Conservation (phyloP, 108 stramenopile genomes). For the Skeletonema grethae region DNA sequence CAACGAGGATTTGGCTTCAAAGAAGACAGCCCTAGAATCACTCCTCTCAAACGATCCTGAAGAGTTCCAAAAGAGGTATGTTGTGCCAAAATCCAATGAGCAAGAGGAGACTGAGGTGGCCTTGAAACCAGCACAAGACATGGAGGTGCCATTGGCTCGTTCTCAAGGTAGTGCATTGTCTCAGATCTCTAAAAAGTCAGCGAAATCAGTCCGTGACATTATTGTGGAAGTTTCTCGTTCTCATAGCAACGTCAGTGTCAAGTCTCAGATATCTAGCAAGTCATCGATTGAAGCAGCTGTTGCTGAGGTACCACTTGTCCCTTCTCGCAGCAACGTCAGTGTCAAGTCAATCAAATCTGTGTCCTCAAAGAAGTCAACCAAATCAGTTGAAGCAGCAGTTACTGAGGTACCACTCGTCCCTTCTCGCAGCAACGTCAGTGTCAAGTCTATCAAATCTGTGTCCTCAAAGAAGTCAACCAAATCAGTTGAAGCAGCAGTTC, state of each 20-base stretch:
- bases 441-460: background rate
- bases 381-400: background rate
- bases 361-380: background rate
- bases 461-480: background rate
- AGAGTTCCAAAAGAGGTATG: background rate
- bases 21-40: slow-evolving; percentile 20
- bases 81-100: too few species aligned
- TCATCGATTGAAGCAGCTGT: background rate
- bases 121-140: background rate
- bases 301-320: background rate
- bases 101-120: too few species aligned
- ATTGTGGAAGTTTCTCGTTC: background rate
- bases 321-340: background rate
- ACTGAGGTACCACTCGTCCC: background rate
- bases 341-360: background rate
- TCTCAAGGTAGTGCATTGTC: background rate
- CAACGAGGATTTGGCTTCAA: slow-evolving; percentile 9
- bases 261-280: background rate
- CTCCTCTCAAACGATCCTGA: slow-evolving; percentile 21
- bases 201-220: background rate
- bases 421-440: background rate
- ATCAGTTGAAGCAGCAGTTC: background rate
- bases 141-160: background rate
- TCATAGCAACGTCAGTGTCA: background rate
- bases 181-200: background rate